Evolutionary conservation across 768 basidiomycete species (phyloP).

Genomic region (Lactarius hengduanensis): DNA sequence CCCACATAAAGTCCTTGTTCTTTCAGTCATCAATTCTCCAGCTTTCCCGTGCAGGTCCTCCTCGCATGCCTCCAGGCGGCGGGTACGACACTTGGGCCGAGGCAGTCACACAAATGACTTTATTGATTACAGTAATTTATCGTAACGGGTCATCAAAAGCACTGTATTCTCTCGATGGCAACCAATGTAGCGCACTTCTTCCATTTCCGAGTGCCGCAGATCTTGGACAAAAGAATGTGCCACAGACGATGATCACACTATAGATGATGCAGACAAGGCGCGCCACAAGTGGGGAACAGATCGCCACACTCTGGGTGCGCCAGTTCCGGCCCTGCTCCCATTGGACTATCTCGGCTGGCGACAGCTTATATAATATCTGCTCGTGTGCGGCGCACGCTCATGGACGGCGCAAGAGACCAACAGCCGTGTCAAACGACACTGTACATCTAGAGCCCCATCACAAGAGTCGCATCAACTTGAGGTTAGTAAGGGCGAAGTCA

Average conservation of each 20-base stretch:
- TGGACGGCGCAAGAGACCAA: too few species aligned
- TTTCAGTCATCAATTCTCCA: too few species aligned
- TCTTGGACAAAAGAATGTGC: background rate
- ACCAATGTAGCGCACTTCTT: background rate
- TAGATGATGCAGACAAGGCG: background rate
- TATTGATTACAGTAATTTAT: background rate
- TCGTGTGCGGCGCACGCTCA: too few species aligned
- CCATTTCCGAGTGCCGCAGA: background rate
- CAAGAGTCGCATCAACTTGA: too few species aligned
- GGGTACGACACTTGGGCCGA: background rate
- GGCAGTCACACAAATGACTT: background rate
- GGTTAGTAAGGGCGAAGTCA: background rate
- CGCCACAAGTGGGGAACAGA: background rate
- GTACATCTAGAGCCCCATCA: background rate
- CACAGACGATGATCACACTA: background rate
- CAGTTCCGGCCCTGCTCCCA: too few species aligned
- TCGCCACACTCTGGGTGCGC: too few species aligned
- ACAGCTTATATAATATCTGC: too few species aligned
- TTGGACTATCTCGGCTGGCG: too few species aligned
- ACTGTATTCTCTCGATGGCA: background rate
- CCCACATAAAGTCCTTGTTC: background rate
- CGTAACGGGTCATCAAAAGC: background rate
- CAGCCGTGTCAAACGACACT: too few species aligned
- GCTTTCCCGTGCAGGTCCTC: background rate
- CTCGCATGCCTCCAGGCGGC: background rate